Percentiles rank a stretch among this genome's conserved stretches.
Conservation (phyloP, 495 filamentous ascomycete genomes). For the Hypoxylon fuscum region DNA sequence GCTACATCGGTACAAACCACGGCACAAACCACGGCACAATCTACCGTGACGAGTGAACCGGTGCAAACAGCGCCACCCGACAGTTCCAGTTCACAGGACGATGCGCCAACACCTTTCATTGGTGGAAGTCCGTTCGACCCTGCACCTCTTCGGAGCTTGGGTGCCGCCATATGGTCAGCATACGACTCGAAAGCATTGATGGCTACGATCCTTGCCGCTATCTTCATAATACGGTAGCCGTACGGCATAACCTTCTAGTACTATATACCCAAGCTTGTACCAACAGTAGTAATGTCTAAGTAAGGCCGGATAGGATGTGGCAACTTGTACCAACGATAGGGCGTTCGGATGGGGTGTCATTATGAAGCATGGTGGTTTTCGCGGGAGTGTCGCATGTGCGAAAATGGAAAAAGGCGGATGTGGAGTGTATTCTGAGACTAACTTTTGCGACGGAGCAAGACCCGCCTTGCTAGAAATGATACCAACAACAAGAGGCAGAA, state of each 20-base stretch:
- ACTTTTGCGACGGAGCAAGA: neutral
- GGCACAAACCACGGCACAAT: conserved; percentile 18
- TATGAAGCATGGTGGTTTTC: conserved; percentile 1
- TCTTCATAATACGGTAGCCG: conserved; percentile 25
- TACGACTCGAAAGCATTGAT: conserved; percentile 14
- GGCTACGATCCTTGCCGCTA: conserved; percentile 14
- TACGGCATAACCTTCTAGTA: neutral
- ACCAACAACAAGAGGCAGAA: neutral
- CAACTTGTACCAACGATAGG: neutral
- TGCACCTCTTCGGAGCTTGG: conserved; percentile 16
- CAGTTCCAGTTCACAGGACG: conserved; percentile 3
- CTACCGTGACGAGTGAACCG: conserved; percentile 13
- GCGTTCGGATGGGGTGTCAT: conserved; percentile 4
- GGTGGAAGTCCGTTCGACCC: conserved; percentile 35
- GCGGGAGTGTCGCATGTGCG: conserved; percentile 1
- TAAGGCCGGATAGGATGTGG: conserved; percentile 7
- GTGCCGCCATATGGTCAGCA: neutral
- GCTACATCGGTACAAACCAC: conserved; percentile 23
- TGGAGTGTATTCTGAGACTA: conserved; percentile 11
- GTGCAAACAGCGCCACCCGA: conserved; percentile 28
- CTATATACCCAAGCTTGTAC: conserved; percentile 20
- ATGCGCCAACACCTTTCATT: conserved; percentile 25
- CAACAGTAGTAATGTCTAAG: conserved; percentile 35
- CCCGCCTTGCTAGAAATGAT: conserved; percentile 16
- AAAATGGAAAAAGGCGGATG: neutral